A percentile compares a stretch with the other conserved stretches of the same genome.
Evolutionary conservation across 164 flowering plant genomes (phyloP).

Genomic region (Berberis vulgaris): DNA sequence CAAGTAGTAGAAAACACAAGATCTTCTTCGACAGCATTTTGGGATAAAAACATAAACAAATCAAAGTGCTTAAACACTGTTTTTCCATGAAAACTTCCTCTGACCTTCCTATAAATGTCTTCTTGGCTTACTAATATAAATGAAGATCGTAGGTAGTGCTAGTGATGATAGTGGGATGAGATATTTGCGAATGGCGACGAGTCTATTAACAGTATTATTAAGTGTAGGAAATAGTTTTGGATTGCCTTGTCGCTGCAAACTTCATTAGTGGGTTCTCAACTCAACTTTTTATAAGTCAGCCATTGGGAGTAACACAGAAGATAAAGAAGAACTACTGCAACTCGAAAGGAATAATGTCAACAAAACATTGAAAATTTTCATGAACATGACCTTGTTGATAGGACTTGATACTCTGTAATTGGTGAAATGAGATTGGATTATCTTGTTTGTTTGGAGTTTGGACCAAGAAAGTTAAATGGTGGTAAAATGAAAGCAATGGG

Average conservation of each 20-base stretch:
- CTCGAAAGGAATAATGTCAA: not conserved
- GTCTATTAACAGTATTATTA: not conserved
- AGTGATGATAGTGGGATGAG: not conserved
- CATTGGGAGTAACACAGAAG: not conserved
- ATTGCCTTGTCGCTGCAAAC: not conserved
- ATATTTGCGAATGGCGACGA: not conserved
- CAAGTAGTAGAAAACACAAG: conserved; percentile 1
- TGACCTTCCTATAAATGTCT: not conserved
- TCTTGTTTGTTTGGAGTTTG: too few relatives aligned
- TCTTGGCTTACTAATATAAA: not conserved
- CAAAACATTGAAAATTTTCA: too few relatives aligned
- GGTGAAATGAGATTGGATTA: too few relatives aligned
- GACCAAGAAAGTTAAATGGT: too few relatives aligned
- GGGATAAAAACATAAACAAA: not conserved
- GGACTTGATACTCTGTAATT: too few relatives aligned
- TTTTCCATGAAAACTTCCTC: not conserved
- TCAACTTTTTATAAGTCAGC: not conserved
- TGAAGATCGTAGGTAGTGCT: not conserved
- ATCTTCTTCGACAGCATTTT: conserved; percentile 1
- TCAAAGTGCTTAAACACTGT: not conserved
- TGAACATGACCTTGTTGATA: too few relatives aligned
- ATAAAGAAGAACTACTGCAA: not conserved
- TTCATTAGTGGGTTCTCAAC: conserved; percentile 2
- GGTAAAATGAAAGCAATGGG: too few relatives aligned
- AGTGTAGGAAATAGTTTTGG: not conserved